Evolutionary conservation across 352 stramenopile species (phyloP).

Genomic region (Hyaloperonospora arabidopsidis): DNA sequence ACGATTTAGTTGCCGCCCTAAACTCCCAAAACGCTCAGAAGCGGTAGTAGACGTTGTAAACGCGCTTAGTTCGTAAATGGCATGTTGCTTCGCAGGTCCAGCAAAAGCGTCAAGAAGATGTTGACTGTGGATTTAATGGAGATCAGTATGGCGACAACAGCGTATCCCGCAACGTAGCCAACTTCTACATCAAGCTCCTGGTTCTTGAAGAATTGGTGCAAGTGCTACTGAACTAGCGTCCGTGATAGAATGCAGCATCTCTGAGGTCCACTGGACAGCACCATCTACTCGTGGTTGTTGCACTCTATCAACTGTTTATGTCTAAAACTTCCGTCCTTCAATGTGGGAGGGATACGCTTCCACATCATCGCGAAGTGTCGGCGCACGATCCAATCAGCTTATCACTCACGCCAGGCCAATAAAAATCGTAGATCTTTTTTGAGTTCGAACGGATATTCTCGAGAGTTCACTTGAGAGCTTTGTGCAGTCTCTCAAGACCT

Average conservation of each 20-base stretch:
- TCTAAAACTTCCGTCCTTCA: no score
- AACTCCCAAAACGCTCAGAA: no score
- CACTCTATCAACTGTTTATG: conserved; percentile 12
- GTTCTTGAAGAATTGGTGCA: conserved; percentile 1
- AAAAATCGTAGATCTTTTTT: conserved; percentile 1
- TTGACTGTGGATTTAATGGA: conserved; percentile 25
- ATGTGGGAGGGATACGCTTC: no score
- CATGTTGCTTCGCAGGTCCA: conserved; percentile 15
- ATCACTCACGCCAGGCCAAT: conserved; percentile 1
- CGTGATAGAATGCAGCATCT: no score
- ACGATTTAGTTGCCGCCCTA: conserved; percentile 19
- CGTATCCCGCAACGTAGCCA: conserved; percentile 1
- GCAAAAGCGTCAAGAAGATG: conserved; percentile 19
- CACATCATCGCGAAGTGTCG: no score
- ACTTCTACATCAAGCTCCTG: conserved; percentile 4
- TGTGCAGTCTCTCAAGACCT: conserved; percentile 5
- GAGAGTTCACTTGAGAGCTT: conserved; percentile 15
- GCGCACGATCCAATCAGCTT: no score
- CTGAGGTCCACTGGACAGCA: no score
- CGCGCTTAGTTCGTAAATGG: no score
- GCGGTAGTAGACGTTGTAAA: no score
- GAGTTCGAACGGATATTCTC: conserved; percentile 13
- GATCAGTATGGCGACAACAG: not conserved
- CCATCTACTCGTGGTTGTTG: conserved; percentile 1
- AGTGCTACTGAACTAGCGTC: not conserved